Percentiles rank a stretch among this genome's conserved stretches.
Conservation (phyloP, 108 stramenopile species). For the Nitzschia sp. region DNA sequence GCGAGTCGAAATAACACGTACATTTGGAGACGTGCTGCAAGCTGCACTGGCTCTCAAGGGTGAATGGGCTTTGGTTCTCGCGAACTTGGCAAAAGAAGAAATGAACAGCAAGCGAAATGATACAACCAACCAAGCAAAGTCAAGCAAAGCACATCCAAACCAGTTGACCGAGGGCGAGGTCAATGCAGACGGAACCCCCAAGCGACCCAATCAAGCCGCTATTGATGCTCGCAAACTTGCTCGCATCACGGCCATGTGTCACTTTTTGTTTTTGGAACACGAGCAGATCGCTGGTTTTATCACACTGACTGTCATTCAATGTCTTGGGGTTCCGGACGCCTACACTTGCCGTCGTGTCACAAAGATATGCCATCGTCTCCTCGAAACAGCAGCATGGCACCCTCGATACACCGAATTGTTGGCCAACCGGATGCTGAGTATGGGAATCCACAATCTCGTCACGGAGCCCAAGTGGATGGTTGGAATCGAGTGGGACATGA, state of each 20-base stretch:
- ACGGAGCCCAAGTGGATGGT: conserved; percentile 93
- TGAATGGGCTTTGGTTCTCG: conserved; percentile 49
- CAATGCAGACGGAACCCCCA: conserved; percentile 80
- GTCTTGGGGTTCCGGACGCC: conserved; percentile 81
- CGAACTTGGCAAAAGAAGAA: conserved; percentile 34
- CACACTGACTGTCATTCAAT: conserved; percentile 67
- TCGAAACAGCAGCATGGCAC: conserved; percentile 81
- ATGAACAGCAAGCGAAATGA: conserved; percentile 31
- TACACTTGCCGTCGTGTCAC: conserved; percentile 82
- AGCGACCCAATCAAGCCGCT: conserved; percentile 43
- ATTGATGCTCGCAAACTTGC: conserved; percentile 74
- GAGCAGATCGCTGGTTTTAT: conserved; percentile 75
- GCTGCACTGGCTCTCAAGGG: conserved; percentile 68
- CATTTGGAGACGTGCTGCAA: conserved; percentile 76
- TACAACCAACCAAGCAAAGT: conserved; percentile 11
- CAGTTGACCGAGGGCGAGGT: conserved; percentile 46
- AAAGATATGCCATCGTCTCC: conserved; percentile 82
- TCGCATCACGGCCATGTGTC: conserved; percentile 77
- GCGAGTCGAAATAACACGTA: conserved; percentile 77
- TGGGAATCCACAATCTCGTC: conserved; percentile 69
- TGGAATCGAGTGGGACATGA: conserved; percentile 89
- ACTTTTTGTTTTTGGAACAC: conserved; percentile 78
- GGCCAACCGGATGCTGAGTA: conserved; percentile 67
- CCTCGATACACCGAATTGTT: conserved; percentile 77
- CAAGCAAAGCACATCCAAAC: conserved; percentile 44